These are phyloP conservation scores for Colletotrichum destructivum DNA, from an alignment of 2,329 filamentous ascomycete species.

Conservation along the genomic window DNA sequence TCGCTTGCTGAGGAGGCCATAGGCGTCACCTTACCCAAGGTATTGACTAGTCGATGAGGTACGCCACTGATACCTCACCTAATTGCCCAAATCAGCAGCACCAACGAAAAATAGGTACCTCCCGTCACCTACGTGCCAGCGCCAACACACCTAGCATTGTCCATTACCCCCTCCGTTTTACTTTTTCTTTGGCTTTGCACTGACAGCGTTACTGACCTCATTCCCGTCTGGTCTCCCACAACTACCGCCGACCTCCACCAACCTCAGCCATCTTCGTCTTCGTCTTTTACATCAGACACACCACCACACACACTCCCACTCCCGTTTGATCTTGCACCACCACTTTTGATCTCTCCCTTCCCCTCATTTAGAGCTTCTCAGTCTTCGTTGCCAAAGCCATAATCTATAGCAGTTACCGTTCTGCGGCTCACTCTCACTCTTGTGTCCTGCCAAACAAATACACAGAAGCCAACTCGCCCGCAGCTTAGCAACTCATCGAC, in stretches of 20 bases:
- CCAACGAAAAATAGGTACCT: constrained; percentile 24
- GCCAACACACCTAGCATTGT: constrained; percentile 34
- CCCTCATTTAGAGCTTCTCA: constrained; percentile 40
- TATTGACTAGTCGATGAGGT: too few species aligned
- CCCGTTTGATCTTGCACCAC: constrained; percentile 27
- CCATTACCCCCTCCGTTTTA: constrained; percentile 9
- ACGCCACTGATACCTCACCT: not conserved
- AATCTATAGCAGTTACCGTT: constrained; percentile 23
- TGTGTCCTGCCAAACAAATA: constrained; percentile 35
- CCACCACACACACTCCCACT: constrained; percentile 28
- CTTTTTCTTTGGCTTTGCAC: constrained; percentile 35
- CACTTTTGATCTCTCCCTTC: constrained; percentile 22
- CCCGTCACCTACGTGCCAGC: constrained; percentile 16
- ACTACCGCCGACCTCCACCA: constrained; percentile 18
- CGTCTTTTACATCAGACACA: constrained; percentile 42
- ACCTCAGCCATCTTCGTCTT: constrained; percentile 34
- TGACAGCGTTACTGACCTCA: constrained; percentile 41
- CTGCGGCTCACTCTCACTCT: constrained; percentile 27
- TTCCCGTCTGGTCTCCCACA: constrained; percentile 40
- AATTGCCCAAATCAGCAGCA: constrained; percentile 5
- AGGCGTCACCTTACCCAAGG: constrained; percentile 38
- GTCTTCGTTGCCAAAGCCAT: constrained; percentile 16
- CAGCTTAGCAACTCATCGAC: constrained; percentile 31
- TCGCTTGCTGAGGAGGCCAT: constrained; percentile 27
- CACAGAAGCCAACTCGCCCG: constrained; percentile 37